Base-by-base conservation (phyloP, 441 rosid genomes). In the Codiaeum variegatum region DNA sequence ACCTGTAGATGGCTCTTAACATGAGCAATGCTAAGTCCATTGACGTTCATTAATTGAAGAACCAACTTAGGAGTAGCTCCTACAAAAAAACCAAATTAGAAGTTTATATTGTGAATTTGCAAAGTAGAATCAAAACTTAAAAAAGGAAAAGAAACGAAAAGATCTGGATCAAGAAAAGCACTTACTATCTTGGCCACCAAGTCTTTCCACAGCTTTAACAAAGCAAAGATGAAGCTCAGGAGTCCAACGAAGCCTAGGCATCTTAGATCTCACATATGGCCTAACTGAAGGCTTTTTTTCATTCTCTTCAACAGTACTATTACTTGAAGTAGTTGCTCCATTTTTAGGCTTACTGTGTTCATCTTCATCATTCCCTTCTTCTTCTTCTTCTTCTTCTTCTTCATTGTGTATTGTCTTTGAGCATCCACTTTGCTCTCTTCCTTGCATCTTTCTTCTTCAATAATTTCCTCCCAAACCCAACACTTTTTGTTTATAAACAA, bases 1-100 rank as follows among this genome's bases (percentile, higher is more conserved):
- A 93, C 97, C 94, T 93, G 96, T 70, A 93, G 81, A 81, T 91
- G 97, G 83, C 97, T 93, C 88, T 93, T 91, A 77, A 93, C 94
- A 85, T 91, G 96, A 73, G 97, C 92, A 79, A 93, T 91, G 86
- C 92, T 90, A 73, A 93, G 95, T 64, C 95, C 98, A 81, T 91
- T 89, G 59, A 93, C 90, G 67, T 86, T 89, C 98, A 93, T 93
- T 82, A 86, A 70, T 72, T 91, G 91, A 79, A 90, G 92, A 80
- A 93, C 98, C 82, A 93, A 73, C 77, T 93, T 93, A 3, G 97
- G 97, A 36, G 97, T 91, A 52, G 95, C 97, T 83, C 88, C 98
- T 93, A 69, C 61, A 75, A 16, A 31, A 52, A 75, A 36, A 51
- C 2, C 36, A 16, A 54, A 62, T 9, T 28, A 24, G 40, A 15